These are phyloP conservation scores for Penicillium verhagenii DNA, from an alignment of 495 filamentous ascomycete genomes.

Conservation along the genomic window DNA sequence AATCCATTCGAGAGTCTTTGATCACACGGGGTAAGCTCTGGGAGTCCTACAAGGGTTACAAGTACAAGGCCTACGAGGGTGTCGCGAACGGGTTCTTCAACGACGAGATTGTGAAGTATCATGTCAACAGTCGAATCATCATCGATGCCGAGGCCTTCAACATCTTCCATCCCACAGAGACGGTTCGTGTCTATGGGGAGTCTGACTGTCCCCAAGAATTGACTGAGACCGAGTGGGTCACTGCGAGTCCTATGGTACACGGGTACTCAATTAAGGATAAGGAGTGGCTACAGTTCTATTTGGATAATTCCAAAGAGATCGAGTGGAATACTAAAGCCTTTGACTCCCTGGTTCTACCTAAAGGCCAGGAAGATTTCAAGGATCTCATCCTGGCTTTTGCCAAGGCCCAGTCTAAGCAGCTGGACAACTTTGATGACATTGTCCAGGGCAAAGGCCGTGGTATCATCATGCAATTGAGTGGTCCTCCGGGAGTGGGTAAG, in stretches of 20 bases:
- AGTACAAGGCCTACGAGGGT: conserved; percentile 62
- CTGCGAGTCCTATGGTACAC: conserved; percentile 19
- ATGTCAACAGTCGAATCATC: conserved; percentile 54
- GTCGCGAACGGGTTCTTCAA: conserved; percentile 33
- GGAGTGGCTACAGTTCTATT: conserved; percentile 42
- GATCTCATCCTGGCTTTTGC: conserved; percentile 31
- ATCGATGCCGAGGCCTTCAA: conserved; percentile 48
- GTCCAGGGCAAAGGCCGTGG: conserved; percentile 35
- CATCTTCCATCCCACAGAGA: conserved; percentile 34
- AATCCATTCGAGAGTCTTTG: conserved; percentile 26
- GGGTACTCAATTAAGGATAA: conserved; percentile 35
- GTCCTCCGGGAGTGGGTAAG: conserved; percentile 44
- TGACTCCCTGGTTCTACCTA: conserved; percentile 51
- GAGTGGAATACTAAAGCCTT: conserved; percentile 55
- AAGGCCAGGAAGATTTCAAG: conserved; percentile 25
- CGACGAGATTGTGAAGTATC: conserved; percentile 37
- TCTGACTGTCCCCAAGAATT: conserved; percentile 6
- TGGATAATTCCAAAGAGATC: conserved; percentile 40
- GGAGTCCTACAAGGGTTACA: conserved; percentile 55
- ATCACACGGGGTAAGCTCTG: conserved; percentile 49
- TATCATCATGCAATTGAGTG: conserved; percentile 40
- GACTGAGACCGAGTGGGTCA: conserved; percentile 15
- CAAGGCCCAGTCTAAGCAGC: conserved; percentile 27
- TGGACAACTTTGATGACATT: conserved; percentile 29
- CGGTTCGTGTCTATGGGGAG: conserved; percentile 16